phyloP scores from a whole-genome alignment of 2,329 filamentous ascomycete genomes.

The Colletotrichum lentis region DNA sequence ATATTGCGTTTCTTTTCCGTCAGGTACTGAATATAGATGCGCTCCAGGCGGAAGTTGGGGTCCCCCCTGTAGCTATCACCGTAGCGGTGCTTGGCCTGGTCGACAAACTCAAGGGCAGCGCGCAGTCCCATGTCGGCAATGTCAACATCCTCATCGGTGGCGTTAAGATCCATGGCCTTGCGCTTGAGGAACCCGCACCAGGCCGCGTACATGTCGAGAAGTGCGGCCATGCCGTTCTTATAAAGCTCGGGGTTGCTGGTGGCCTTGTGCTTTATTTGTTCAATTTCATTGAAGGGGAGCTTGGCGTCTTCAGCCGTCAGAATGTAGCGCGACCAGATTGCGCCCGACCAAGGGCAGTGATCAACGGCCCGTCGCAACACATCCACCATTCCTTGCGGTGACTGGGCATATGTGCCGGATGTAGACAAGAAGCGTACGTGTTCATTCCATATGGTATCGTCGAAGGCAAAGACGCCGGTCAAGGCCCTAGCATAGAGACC shows the following conservation, averaged over 20 bases:
- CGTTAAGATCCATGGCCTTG: constrained; percentile 76
- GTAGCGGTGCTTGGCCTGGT: constrained; percentile 78
- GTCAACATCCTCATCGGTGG: constrained; percentile 83
- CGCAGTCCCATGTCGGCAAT: constrained; percentile 89
- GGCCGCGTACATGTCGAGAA: constrained; percentile 88
- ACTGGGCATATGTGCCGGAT: constrained; percentile 49
- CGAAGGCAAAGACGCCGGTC: constrained; percentile 72
- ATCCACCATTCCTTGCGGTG: constrained; percentile 65
- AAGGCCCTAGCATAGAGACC: constrained; percentile 83
- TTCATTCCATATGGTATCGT: constrained; percentile 83
- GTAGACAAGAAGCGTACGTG: constrained; percentile 78
- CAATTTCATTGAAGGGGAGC: constrained; percentile 80
- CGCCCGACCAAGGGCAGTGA: constrained; percentile 93
- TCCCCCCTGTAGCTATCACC: constrained; percentile 83
- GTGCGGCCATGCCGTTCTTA: constrained; percentile 83
- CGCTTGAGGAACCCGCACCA: constrained; percentile 96
- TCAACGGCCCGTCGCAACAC: constrained; percentile 82
- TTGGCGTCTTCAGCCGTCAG: constrained; percentile 82
- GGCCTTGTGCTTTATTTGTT: constrained; percentile 89
- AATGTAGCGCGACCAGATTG: constrained; percentile 89
- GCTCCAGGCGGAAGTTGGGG: constrained; percentile 85
- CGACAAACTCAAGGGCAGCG: constrained; percentile 85
- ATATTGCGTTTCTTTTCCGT: constrained; percentile 83
- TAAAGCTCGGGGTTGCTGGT: constrained; percentile 87
- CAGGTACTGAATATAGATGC: constrained; percentile 90